Evolutionary conservation across 1,139 yeast genomes (phyloP).

Genomic region (Geotrichum reessii): DNA sequence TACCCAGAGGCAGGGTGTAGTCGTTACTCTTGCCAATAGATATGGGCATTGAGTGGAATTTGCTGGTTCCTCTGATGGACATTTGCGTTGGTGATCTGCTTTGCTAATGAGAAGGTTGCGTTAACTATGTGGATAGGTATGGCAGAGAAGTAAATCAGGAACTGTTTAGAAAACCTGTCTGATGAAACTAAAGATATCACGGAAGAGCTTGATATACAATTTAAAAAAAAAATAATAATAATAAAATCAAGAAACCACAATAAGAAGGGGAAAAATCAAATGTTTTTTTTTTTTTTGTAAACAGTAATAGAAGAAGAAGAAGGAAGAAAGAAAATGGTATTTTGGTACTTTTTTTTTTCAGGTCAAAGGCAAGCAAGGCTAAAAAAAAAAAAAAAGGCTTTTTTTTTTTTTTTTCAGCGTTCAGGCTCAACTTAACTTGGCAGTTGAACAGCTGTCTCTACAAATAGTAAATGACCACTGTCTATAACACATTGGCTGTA

Average conservation of each 20-base stretch:
- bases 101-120: background rate
- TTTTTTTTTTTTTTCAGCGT: no score
- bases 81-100: constrained; percentile 2
- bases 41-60: constrained; percentile 20
- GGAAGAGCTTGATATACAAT: background rate
- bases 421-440: no score
- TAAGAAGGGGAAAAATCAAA: background rate
- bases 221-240: background rate
- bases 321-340: background rate
- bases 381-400: background rate
- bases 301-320: background rate
- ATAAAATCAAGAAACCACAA: background rate
- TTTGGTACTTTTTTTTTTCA: background rate
- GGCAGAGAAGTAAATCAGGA: background rate
- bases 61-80: constrained; percentile 19
- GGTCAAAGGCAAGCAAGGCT: background rate
- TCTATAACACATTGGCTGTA: no score
- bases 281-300: no score
- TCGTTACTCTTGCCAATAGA: constrained; percentile 16
- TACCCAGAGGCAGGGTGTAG: constrained; percentile 15
- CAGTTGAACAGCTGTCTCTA: no score
- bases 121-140: background rate
- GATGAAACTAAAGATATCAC: background rate
- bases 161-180: background rate
- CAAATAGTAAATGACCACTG: no score